Evolutionary conservation across 1,284 basidiomycete genomes (phyloP), one percentile per base, ranked within the genome.

Genomic region (Irpex lacteus): DNA sequence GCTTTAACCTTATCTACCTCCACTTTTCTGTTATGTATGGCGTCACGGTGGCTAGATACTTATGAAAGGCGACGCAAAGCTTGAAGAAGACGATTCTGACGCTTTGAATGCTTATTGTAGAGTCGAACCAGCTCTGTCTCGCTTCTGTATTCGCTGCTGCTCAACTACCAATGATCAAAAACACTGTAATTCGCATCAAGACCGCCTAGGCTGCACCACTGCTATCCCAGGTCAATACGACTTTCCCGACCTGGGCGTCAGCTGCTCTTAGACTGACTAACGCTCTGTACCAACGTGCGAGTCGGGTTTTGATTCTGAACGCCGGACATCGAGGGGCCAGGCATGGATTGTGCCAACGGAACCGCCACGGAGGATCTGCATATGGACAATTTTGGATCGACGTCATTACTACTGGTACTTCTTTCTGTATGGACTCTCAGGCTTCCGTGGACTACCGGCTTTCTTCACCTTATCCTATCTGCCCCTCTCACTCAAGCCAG

Each of bases 71-170:
- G 32, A 47, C 44, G n/a, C n/a, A 47, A 47, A 47, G n/a, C 11
- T n/a, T 47, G 44, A 47, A 11, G 15, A 47, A n/a, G 44, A 47
- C 44, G 2, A 34, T 36, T 36, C 61, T 21, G 32, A 47, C 37
- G 60, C 36, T 59, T 50, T 59, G 11, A 6, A 44, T 56, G 38
- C 32, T 32, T 2, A 6, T 55, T 11, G 11, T 54, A 83, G 83
- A 59, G 73, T 84, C 58, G 82, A 84, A 67, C 83, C 82, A 1
- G 74, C 75, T 4, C 71, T 77, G 38, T 75, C 74, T 59, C 76
- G 82, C 19, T 85, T 85, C 70, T 85, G 82, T 71, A 63, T 84
- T 59, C 77, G 82, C 47, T 85, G 83, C 70, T 85, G 82, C 69
- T 69, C 73, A 26, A 65, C 64, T 6, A 67, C 67, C 13, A 71